Evolutionary conservation across 176 grass and related monocot species (phyloP), one percentile per base, ranked within the genome.

Genomic region (Neostapfia colusana): DNA sequence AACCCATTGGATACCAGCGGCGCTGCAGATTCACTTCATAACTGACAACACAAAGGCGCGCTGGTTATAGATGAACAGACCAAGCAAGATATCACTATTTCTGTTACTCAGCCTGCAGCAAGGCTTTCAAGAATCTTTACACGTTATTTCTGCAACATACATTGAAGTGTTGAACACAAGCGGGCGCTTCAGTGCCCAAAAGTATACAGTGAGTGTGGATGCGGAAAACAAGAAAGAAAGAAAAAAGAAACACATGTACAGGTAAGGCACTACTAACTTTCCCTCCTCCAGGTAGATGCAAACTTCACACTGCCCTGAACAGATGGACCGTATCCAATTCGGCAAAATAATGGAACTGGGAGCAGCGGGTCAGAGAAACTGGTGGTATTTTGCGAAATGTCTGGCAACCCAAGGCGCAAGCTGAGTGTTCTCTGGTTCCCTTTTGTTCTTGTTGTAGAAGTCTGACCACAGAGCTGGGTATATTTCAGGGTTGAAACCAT

Each of bases 381-480:
- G 37, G 54, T 81, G 63, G 79, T 92, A 90, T 72, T 85, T 93
- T 0, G 51, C 82, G 63, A 88, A 97, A 86, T 93, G 89, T 80
- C 82, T 91, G 53, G 95, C 84, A 66, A 97, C 91, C 95, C 95
- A 97, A 0, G 95, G 95, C 1, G 95, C 95, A 10, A 92, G 95
- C 74, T 94, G 79, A 53, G 91, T 93, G 53, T 97, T 97, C 55
- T 97, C 89, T 7, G 95, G 95, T 38, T 89, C 84, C 69, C 95
- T 97, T 75, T 72, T 82, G 76, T 89, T 91, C 56, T 83, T 78
- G 58, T 90, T 89, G 67, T 97, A 97, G 81, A 94, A 97, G 45
- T 88, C 86, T 20, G 91, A 94, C 95, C 95, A 97, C 69, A 89
- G 75, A 45, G 89, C 85, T 18, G 84, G 95, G 48, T 81, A 85